phyloP scores from a whole-genome alignment of 805 yeast species.

The Komagataella phaffii region DNA sequence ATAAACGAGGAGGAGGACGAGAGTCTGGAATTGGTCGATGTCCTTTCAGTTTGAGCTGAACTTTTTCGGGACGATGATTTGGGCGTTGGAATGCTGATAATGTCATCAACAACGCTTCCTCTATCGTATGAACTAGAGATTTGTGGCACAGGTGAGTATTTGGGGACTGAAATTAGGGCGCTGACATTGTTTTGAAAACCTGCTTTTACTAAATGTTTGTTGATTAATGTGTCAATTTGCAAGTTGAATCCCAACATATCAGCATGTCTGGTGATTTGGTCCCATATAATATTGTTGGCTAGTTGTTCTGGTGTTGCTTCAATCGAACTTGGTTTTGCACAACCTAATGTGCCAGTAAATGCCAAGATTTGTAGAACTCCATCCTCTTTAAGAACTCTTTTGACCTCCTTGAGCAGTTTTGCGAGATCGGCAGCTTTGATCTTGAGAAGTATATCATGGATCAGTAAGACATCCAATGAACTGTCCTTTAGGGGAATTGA shows the following conservation, averaged over 20 bases:
- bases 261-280: slow-evolving; percentile 7
- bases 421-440: slow-evolving; percentile 9
- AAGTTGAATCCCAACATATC: slow-evolving; percentile 6
- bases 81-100: neutral
- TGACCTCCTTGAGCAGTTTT: slow-evolving; percentile 13
- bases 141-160: slow-evolving; percentile 9
- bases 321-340: neutral
- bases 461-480: slow-evolving; percentile 14
- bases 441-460: slow-evolving; percentile 13
- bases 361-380: slow-evolving; percentile 16
- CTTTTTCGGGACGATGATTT: neutral
- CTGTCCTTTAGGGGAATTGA: slow-evolving; percentile 13
- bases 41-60: neutral
- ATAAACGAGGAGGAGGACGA: neutral
- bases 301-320: slow-evolving; percentile 6
- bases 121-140: neutral
- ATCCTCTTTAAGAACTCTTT: slow-evolving; percentile 15
- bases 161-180: slow-evolving; percentile 14
- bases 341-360: slow-evolving; percentile 10
- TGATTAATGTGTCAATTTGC: slow-evolving; percentile 9
- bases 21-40: neutral
- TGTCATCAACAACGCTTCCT: neutral
- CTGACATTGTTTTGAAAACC: slow-evolving; percentile 14
- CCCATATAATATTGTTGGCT: slow-evolving; percentile 11
- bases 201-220: slow-evolving; percentile 9